Evolutionary conservation across 208 protist genomes (phyloP).

Genomic region (Histomonas meleagridis): DNA sequence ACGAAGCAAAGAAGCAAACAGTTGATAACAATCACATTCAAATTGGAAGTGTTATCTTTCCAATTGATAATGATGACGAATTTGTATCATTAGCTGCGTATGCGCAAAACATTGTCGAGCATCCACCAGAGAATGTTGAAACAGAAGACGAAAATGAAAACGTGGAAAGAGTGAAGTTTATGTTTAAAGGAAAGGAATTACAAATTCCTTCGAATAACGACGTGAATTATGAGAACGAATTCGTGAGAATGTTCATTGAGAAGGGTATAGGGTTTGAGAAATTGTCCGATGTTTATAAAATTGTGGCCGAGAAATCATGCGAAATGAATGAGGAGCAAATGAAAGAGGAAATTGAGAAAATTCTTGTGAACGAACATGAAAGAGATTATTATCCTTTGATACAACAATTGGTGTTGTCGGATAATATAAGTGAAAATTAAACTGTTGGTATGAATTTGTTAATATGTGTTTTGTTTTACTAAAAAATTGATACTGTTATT

Average conservation of each 20-base stretch:
- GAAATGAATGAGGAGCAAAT: background rate
- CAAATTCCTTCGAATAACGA: too few relatives aligned
- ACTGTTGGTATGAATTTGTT: too few relatives aligned
- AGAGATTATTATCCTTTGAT: background rate
- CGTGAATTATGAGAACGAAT: too few relatives aligned
- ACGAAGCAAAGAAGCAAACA: too few relatives aligned
- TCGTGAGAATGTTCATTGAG: background rate
- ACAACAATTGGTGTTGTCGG: background rate
- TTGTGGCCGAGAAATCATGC: background rate
- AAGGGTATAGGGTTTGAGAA: background rate
- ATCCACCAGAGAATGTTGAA: background rate
- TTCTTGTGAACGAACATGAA: background rate
- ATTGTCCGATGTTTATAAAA: background rate
- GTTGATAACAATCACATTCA: too few relatives aligned
- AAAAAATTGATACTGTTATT: too few relatives aligned
- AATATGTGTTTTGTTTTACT: too few relatives aligned
- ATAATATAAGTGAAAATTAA: too few relatives aligned
- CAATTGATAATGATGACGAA: background rate
- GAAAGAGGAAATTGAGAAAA: background rate
- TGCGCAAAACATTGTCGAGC: background rate
- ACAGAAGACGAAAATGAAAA: background rate
- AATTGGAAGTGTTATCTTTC: too few relatives aligned
- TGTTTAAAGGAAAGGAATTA: too few relatives aligned
- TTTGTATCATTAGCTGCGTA: background rate
- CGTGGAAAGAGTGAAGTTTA: too few relatives aligned